A percentile compares a stretch with the other conserved stretches of the same genome.
Evolutionary conservation across 2,329 filamentous ascomycete genomes (phyloP).

Genomic region (Pleochaeta shiraiana): DNA sequence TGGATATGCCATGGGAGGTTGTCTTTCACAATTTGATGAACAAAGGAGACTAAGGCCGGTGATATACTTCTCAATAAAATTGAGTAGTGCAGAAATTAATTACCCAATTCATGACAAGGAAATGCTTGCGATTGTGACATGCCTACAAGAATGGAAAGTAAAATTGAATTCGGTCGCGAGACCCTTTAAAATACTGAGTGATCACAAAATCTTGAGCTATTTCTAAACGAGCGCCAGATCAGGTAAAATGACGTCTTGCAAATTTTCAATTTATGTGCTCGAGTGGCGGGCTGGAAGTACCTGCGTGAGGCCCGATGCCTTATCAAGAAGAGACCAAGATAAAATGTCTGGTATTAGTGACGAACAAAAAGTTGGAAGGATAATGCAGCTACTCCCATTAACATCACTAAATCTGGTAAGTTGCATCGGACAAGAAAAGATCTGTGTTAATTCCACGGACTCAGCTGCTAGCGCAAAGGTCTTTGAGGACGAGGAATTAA

Average conservation of each 20-base stretch:
- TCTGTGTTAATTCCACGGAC: background rate
- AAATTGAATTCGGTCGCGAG: background rate
- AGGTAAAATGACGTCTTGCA: background rate
- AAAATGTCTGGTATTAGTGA: background rate
- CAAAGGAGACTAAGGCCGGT: background rate
- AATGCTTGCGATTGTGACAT: background rate
- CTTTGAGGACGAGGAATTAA: background rate
- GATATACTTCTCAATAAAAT: background rate
- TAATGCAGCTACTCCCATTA: background rate
- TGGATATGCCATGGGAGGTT: background rate
- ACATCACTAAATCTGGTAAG: background rate
- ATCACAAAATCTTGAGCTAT: conserved; percentile 4
- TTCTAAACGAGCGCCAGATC: background rate
- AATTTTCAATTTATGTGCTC: background rate
- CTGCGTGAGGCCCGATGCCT: background rate
- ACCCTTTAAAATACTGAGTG: conserved; percentile 1
- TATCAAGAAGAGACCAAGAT: background rate
- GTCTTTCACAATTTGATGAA: background rate
- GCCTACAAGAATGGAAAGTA: background rate
- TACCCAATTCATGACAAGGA: background rate
- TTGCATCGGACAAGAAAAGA: no score
- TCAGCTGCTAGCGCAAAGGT: background rate
- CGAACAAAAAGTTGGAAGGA: background rate
- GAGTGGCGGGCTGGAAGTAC: background rate
- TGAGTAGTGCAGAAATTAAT: background rate